Base-by-base conservation (phyloP, 2,329 filamentous ascomycete species). In the Fusarium marasasianum region DNA sequence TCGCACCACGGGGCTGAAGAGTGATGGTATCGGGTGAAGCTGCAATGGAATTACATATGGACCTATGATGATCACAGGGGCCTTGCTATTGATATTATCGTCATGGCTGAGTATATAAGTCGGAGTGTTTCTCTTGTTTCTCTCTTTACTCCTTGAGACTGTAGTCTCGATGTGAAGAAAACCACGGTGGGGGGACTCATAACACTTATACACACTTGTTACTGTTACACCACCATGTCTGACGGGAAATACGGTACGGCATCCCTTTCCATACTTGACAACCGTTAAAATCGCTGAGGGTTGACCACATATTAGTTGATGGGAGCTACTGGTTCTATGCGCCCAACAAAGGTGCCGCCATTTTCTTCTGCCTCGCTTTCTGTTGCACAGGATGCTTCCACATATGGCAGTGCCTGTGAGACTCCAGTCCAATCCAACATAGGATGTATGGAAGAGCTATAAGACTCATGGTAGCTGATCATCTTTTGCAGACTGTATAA, bases 351-450 rank as follows among this genome's bases (percentile, higher is more conserved):
- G 84, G 83, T 3, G 86, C 85, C 1, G 82, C 86, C 6, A 79
- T 87, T 38, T 86, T 87, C 80, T 87, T 87, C 68, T 79, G 83
- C 14, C 53, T 84, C 9, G 82, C 81, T 7, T 87, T 85, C 72
- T 71, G 81, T 8, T 65, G 76, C 5, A 84, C 84, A 3, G 81
- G 82, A 9, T 55, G 76, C 5, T 74, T 81, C 26, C 86, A 87
- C 74, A 62, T 79, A 53, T 86, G 83, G 80, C 85, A 87, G 63
- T 80, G 81, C 74, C 66, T 81, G 89, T 91, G 79, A 81, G 86
- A 83, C 11, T 22, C 22, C 13, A 17, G 6, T 12, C 6, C 9
- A 11, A 20, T 17, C 33, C 10, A 7, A 3, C 14, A 43, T 20
- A 20, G 10, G 35, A 37, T 37, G 26, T 4, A 5, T 37, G 9